Evolutionary conservation across 257 asterid genomes (phyloP).

Genomic region (Osmanthus fragrans): DNA sequence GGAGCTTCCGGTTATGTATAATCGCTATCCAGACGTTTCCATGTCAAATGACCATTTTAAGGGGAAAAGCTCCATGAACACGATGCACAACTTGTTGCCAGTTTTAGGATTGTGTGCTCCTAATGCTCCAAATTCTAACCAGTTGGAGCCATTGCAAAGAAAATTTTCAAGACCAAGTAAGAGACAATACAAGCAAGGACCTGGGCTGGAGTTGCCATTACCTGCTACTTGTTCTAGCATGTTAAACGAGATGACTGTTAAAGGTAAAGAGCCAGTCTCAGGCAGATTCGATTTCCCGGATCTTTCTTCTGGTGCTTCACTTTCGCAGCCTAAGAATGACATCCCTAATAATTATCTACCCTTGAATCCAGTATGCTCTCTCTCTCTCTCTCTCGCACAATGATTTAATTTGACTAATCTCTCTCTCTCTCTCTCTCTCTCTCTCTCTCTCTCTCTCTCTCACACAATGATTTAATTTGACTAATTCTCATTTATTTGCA

Average conservation of each 20-base stretch:
- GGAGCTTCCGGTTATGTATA: constrained; percentile 39
- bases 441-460: background rate
- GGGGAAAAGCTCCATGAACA: constrained; percentile 29
- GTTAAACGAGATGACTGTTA: constrained; percentile 32
- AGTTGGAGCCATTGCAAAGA: constrained; percentile 35
- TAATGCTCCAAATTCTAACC: constrained; percentile 46
- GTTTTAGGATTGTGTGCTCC: constrained; percentile 62
- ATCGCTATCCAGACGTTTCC: constrained; percentile 37
- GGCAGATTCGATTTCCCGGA: constrained; percentile 39
- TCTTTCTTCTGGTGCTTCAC: constrained; percentile 38
- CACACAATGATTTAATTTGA: constrained; percentile 9
- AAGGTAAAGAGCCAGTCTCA: constrained; percentile 34
- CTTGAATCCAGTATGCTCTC: constrained; percentile 50
- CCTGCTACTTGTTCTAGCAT: constrained; percentile 30
- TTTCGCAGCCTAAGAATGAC: constrained; percentile 38
- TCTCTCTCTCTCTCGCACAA: constrained; percentile 17
- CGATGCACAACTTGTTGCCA: constrained; percentile 41
- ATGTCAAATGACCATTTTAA: constrained; percentile 28
- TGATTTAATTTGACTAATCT: constrained; percentile 16
- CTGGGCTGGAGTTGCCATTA: constrained; percentile 41
- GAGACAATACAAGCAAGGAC: constrained; percentile 49
- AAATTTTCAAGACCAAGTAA: constrained; percentile 41
- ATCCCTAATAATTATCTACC: constrained; percentile 43
- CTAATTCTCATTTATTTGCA: constrained; percentile 40
- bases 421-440: constrained; percentile 24